phyloP scores from a whole-genome alignment of 1,139 yeast genomes.

The Yamadazyma dushanensis region DNA sequence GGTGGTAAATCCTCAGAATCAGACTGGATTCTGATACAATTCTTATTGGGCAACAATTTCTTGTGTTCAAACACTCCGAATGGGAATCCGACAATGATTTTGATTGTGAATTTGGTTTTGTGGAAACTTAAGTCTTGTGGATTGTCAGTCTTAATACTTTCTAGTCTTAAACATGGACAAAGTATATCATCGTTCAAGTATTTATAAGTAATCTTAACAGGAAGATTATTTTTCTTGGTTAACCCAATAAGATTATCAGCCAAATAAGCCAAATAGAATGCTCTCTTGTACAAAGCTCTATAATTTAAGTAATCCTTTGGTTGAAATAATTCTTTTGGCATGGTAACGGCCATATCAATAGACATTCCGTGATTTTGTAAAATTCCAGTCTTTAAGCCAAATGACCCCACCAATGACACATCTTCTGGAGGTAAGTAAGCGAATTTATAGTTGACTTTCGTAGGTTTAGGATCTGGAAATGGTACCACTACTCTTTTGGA shows the following conservation, averaged over 20 bases:
- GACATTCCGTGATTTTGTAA: conserved; percentile 48
- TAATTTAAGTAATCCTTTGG: conserved; percentile 89
- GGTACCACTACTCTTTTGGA: conserved; percentile 64
- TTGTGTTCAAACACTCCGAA: conserved; percentile 68
- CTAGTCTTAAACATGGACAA: conserved; percentile 61
- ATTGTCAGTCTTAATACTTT: conserved; percentile 49
- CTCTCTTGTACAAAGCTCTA: conserved; percentile 84
- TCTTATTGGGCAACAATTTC: conserved; percentile 75
- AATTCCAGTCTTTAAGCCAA: conserved; percentile 82
- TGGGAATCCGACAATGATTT: conserved; percentile 73
- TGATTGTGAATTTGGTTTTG: conserved; percentile 70
- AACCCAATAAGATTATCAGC: conserved; percentile 61
- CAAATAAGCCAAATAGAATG: conserved; percentile 80
- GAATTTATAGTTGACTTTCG: conserved; percentile 66
- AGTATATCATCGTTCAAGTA: conserved; percentile 66
- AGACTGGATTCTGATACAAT: conserved; percentile 71
- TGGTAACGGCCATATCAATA: conserved; percentile 76
- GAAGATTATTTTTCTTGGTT: conserved; percentile 54
- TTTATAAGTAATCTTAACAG: conserved; percentile 55
- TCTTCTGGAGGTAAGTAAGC: conserved; percentile 71
- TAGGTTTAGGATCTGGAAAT: conserved; percentile 87
- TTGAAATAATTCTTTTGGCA: conserved; percentile 76
- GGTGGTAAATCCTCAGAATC: conserved; percentile 56
- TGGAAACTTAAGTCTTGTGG: conserved; percentile 54
- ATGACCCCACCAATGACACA: conserved; percentile 83